Percentiles rank a stretch among this genome's conserved stretches.
phyloP scores from a whole-genome alignment of 2,329 filamentous ascomycete genomes.

The Ascochyta fabae region DNA sequence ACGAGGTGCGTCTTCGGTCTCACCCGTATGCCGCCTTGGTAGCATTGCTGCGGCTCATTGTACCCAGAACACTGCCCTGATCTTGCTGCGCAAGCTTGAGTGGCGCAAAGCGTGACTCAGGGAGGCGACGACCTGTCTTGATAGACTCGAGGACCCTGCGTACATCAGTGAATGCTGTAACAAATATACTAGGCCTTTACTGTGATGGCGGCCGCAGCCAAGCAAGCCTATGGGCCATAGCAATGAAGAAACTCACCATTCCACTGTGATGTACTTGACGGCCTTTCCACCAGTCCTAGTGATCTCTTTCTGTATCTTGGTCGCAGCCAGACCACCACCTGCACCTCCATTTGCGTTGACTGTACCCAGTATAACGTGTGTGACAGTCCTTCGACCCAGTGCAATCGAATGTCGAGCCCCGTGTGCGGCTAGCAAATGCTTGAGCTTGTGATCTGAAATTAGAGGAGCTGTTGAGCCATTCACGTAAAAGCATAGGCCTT shows the following conservation, averaged over 20 bases:
- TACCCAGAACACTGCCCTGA: conserved; percentile 35
- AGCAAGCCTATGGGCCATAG: not conserved
- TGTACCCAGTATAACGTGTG: conserved; percentile 80
- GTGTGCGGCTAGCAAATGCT: conserved; percentile 75
- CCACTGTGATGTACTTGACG: conserved; percentile 79
- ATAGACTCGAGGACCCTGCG: conserved; percentile 82
- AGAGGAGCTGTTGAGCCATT: conserved; percentile 84
- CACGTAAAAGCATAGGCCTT: conserved; percentile 77
- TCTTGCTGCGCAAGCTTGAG: conserved; percentile 35
- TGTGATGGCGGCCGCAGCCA: not conserved
- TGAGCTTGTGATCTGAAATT: conserved; percentile 85
- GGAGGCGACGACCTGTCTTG: conserved; percentile 73
- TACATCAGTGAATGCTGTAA: conserved; percentile 19
- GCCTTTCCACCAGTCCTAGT: conserved; percentile 68
- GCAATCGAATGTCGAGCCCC: conserved; percentile 75
- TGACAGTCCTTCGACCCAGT: conserved; percentile 76
- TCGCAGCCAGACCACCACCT: conserved; percentile 76
- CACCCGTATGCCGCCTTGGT: conserved; percentile 16
- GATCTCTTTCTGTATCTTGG: conserved; percentile 85
- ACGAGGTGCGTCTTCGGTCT: not conserved
- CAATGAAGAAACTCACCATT: conserved; percentile 64
- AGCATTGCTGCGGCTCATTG: conserved; percentile 15
- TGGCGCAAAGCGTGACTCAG: conserved; percentile 73
- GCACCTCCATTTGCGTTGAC: conserved; percentile 55
- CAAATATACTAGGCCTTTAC: not conserved